These are phyloP conservation scores for Cryphonectria parasitica DNA, from an alignment of 2,329 filamentous ascomycete genomes.

Conservation along the genomic window DNA sequence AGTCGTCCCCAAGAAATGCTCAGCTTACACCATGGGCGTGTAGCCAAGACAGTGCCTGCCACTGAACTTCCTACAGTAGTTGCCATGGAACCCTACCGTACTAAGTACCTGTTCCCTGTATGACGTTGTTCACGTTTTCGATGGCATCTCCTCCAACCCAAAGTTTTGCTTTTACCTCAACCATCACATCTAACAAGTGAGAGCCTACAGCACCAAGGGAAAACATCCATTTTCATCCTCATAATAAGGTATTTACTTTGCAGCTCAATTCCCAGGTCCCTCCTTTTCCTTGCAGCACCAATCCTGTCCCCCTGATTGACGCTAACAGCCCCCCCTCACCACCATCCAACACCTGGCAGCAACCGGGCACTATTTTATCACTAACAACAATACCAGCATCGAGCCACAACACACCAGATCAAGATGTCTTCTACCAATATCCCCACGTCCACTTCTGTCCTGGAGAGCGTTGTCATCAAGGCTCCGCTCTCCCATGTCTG, in stretches of 20 bases:
- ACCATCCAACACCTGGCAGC: not conserved
- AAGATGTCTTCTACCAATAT: slow-evolving; percentile 44
- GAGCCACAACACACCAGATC: not conserved
- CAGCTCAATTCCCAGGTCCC: not conserved
- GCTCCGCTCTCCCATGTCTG: slow-evolving; percentile 69
- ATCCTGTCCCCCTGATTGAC: not conserved
- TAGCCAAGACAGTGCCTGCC: not conserved
- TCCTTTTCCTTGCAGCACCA: too few species aligned
- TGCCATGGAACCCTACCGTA: not conserved
- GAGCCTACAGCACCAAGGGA: slow-evolving; percentile 1
- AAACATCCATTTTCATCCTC: not conserved
- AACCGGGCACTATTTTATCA: not conserved
- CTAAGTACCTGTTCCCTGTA: not conserved
- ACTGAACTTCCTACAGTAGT: not conserved
- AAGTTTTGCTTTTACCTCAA: not conserved
- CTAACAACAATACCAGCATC: not conserved
- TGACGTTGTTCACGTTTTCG: not conserved
- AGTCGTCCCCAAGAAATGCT: not conserved
- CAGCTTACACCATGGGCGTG: not conserved
- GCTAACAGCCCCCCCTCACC: not conserved
- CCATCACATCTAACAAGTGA: not conserved
- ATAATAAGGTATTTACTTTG: not conserved
- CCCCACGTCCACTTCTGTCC: slow-evolving; percentile 68
- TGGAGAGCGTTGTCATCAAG: slow-evolving; percentile 70
- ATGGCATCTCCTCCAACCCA: not conserved